Base-by-base conservation (phyloP, 2,329 filamentous ascomycete species). In the Verticillium alfalfae region DNA sequence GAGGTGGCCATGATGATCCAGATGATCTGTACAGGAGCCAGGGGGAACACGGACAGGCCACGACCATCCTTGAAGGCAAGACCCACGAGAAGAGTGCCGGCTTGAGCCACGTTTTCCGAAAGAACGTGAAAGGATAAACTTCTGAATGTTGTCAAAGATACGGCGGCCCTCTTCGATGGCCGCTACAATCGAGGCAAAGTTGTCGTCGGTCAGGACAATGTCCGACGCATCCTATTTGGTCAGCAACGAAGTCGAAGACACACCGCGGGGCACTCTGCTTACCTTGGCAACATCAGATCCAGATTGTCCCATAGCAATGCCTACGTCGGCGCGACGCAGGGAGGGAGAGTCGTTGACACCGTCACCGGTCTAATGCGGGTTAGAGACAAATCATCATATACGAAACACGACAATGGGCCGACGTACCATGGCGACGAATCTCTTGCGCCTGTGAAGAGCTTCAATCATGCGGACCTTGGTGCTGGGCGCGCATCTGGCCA, bases 1-100 rank as follows among this genome's bases (percentile, higher is more conserved):
- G 87, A 90, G 0, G 89, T 93, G 59, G 91, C 83, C 88, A 92
- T 92, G 71, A 92, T 92, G 66, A 93, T 88, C 90, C 89, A 93
- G 57, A 93, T 80, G 65, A 92, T 91, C 67, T 92, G 86, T n/a
- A 92, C 87, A 0, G 89, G 89, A 0, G 88, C 80, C 2, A 92
- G 81, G 0, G 89, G 89, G 71, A 92, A 92, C 5, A 92, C 89
- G 0, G 89, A 92, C 15, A 90, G 78, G 1, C 81, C 78, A 13
- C 78, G 78, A 2, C 70, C 64, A 67, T 92, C 89, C 74, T 91
- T 91, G 78, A 92, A 92, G 0, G 79, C 85, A 1, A 92, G 82
- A 59, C 90, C 89, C 54, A 92, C 84, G 3, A 92, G 83, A 9
- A 92, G 78, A 0, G 87, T 88, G 60, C 84, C 80, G 1, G 88